Evolutionary conservation across 2,329 filamentous ascomycete genomes (phyloP).

Genomic region (Geosmithia morbida): DNA sequence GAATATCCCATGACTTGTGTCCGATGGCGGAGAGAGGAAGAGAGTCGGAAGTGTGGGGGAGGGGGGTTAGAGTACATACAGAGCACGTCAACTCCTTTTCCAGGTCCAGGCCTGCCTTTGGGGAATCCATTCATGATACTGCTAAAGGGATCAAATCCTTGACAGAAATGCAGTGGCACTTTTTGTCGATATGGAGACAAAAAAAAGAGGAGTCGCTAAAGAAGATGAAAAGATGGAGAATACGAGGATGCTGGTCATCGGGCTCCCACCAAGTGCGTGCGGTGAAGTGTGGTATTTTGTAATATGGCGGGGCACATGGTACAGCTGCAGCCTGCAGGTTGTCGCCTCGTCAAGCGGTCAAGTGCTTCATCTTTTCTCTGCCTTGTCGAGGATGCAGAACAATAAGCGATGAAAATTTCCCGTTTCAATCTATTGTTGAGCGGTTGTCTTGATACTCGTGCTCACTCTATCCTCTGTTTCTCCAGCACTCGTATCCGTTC

Average conservation of each 20-base stretch:
- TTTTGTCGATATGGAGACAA: not conserved
- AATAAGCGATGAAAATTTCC: too few species aligned
- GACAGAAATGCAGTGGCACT: not conserved
- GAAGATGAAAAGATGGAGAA: not conserved
- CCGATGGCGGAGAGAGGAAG: not conserved
- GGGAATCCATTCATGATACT: constrained; percentile 32
- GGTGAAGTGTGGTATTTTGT: not conserved
- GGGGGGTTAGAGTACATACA: constrained; percentile 39
- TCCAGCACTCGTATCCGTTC: too few species aligned
- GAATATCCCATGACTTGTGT: not conserved
- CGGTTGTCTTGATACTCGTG: too few species aligned
- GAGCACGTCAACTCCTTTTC: constrained; percentile 94
- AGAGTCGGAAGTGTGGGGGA: not conserved
- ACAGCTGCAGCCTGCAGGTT: not conserved
- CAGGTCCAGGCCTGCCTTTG: constrained; percentile 48
- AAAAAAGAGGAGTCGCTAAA: not conserved
- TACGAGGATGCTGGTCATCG: not conserved
- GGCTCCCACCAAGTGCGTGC: not conserved
- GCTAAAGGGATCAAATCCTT: not conserved
- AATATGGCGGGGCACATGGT: not conserved
- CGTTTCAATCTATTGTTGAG: too few species aligned
- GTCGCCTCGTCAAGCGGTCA: not conserved
- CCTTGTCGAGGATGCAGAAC: too few species aligned
- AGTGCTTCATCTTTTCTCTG: not conserved
- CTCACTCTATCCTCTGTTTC: too few species aligned